Base-by-base conservation (phyloP, 495 filamentous ascomycete genomes). In the Cryomyces antarcticus region DNA sequence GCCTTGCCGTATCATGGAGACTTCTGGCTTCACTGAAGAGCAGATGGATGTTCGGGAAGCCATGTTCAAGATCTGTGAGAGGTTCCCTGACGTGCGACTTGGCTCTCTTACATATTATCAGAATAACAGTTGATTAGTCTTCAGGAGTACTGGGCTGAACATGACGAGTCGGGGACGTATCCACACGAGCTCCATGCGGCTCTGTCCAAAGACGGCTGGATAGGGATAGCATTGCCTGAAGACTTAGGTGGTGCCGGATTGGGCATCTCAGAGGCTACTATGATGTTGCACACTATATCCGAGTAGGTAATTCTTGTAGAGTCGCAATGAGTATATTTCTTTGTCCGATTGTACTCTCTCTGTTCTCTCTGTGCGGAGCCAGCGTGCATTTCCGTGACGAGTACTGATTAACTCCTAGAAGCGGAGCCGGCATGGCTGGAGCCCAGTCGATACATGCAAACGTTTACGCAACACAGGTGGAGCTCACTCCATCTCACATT, bases 261-360 rank as follows among this genome's bases (percentile, higher is more conserved):
- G 35, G 82, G 80, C 53, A 82, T 87, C 40, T 78, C 76, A 12
- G 81, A 86, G 53, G 81, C 82, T 5, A 82, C 79, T 2, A 80
- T 84, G 72, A 82, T 87, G 78, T 69, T 87, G 64, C 81, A 87
- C 48, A 81, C 79, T 13, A 82, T 86, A 45, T 68, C 78, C 13
- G 79, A 83, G 60, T 71, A 53, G 5, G 48, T 31, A 6, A 41
- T 37, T 34, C 31, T 36, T 10, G 9, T 36, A 10, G 9, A 36
- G 3, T 9, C 3, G 9, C 33, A 36, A 36, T 36, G 33, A 9
- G 9, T 36, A 9, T 2, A 13, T 13, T 36, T 2, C 33, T 9
- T 13, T 36, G 9, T 9, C 2, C 33, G 33, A 9, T 10, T 36
- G 1, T 13, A 3, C 33, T 36, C 12, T 9, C 27, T 13, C 17